These are phyloP conservation scores for Neoboletus magnificus DNA, from an alignment of 768 basidiomycete genomes.

Conservation along the genomic window DNA sequence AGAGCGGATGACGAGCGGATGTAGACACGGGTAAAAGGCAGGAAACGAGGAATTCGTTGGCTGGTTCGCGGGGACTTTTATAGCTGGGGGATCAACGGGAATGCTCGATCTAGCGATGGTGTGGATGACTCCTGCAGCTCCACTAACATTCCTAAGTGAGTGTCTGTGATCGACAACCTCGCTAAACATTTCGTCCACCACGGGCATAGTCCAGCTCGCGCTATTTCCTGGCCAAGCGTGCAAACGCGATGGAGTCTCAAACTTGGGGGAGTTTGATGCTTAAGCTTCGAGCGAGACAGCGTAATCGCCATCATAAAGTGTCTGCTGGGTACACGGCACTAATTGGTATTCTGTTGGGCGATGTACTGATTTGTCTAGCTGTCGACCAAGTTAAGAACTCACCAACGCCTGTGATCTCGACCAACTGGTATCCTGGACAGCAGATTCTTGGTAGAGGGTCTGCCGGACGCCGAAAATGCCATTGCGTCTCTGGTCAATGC, in stretches of 20 bases:
- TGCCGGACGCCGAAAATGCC: neutral
- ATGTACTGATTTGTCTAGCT: neutral
- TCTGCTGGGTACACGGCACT: neutral
- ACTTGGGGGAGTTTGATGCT: neutral
- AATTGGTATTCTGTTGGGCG: slow-evolving; percentile 5
- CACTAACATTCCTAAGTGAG: slow-evolving; percentile 5
- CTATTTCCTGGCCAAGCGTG: neutral
- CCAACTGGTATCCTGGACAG: neutral
- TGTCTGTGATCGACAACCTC: neutral
- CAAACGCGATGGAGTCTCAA: neutral
- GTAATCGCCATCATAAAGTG: neutral
- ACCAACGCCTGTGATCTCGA: neutral
- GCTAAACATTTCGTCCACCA: neutral
- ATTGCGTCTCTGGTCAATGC: neutral
- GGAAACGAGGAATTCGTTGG: neutral
- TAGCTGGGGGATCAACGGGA: slow-evolving; percentile 5
- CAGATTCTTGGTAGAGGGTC: neutral
- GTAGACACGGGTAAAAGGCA: neutral
- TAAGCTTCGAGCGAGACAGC: neutral
- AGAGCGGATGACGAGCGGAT: neutral
- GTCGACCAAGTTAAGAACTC: neutral
- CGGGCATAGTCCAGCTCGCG: neutral
- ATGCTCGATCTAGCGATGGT: neutral
- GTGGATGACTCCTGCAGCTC: neutral
- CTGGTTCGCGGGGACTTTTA: slow-evolving; percentile 9